Conservation (phyloP, 306 rosid species). For the Casuarina equisetifolia region DNA sequence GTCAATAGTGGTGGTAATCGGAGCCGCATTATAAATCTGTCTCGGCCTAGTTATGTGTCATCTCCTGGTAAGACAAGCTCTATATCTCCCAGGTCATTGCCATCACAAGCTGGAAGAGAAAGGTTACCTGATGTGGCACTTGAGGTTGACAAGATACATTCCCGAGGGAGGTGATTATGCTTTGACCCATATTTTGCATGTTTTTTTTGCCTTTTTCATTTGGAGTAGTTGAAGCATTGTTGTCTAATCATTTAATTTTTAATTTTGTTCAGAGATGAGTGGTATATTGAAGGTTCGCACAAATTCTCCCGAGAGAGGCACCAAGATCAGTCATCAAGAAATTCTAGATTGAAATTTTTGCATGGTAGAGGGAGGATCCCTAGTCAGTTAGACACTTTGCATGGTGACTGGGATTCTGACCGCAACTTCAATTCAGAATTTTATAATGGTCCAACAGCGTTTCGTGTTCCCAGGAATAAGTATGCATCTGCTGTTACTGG, state of each 20-base stretch:
- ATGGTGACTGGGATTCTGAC: conserved; percentile 67
- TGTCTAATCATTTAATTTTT: conserved; percentile 10
- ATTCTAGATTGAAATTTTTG: conserved; percentile 57
- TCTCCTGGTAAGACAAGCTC: conserved; percentile 64
- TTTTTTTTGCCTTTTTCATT: neutral
- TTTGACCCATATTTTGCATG: neutral
- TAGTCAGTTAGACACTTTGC: conserved; percentile 35
- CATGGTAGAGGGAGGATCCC: conserved; percentile 70
- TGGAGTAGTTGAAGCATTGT: conserved; percentile 3
- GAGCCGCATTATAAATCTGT: conserved; percentile 69
- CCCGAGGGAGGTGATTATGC: conserved; percentile 74
- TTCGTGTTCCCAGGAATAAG: conserved; percentile 61
- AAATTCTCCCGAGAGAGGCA: conserved; percentile 70
- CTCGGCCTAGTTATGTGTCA: conserved; percentile 46
- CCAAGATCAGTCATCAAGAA: conserved; percentile 63
- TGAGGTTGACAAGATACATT: conserved; percentile 48
- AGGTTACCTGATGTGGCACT: conserved; percentile 40
- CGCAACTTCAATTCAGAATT: conserved; percentile 59
- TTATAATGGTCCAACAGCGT: conserved; percentile 62
- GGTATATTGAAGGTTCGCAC: conserved; percentile 49
- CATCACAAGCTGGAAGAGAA: conserved; percentile 58
- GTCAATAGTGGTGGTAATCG: conserved; percentile 45
- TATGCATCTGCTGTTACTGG: conserved; percentile 52
- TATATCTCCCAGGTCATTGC: conserved; percentile 42
- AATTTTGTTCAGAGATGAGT: conserved; percentile 63